Evolutionary conservation across 1,284 basidiomycete species (phyloP).

Genomic region (Ustilago trichophora): DNA sequence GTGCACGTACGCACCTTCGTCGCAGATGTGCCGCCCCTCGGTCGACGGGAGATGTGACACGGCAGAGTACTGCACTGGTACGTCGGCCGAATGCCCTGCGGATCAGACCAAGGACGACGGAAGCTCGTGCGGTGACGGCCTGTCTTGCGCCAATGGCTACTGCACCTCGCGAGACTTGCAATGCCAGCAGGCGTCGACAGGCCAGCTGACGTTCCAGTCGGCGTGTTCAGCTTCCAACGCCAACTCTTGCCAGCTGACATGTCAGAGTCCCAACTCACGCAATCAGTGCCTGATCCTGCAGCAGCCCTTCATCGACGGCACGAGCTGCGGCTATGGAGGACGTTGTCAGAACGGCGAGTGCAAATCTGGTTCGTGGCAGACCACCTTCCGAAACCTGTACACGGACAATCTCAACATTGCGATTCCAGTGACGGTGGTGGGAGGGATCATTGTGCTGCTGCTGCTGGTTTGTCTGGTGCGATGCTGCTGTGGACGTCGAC

Average conservation of each 20-base stretch:
- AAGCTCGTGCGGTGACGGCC: slow-evolving; percentile 68
- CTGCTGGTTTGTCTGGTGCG: slow-evolving; percentile 42
- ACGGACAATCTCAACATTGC: slow-evolving; percentile 56
- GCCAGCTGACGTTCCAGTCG: slow-evolving; percentile 73
- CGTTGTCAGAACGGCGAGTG: slow-evolving; percentile 72
- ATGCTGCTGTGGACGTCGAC: slow-evolving; percentile 32
- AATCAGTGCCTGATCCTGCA: slow-evolving; percentile 77
- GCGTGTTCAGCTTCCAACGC: slow-evolving; percentile 73
- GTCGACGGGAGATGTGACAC: slow-evolving; percentile 78
- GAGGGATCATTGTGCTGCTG: slow-evolving; percentile 47
- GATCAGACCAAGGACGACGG: slow-evolving; percentile 78
- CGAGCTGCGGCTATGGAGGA: slow-evolving; percentile 80
- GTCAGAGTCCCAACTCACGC: slow-evolving; percentile 75
- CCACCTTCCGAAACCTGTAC: slow-evolving; percentile 73
- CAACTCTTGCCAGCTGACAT: slow-evolving; percentile 79
- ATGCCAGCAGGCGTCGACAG: slow-evolving; percentile 77
- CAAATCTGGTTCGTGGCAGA: slow-evolving; percentile 73
- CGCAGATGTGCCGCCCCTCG: slow-evolving; percentile 76
- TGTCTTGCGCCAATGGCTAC: slow-evolving; percentile 81
- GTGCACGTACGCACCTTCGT: slow-evolving; percentile 76
- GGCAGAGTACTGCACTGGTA: slow-evolving; percentile 82
- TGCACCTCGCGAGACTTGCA: slow-evolving; percentile 83
- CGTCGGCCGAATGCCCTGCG: slow-evolving; percentile 76
- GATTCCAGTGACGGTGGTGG: slow-evolving; percentile 58
- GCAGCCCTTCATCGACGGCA: slow-evolving; percentile 81